Base-by-base conservation (phyloP, 176 grass and related monocot species). In the Aegilops tauschii region DNA sequence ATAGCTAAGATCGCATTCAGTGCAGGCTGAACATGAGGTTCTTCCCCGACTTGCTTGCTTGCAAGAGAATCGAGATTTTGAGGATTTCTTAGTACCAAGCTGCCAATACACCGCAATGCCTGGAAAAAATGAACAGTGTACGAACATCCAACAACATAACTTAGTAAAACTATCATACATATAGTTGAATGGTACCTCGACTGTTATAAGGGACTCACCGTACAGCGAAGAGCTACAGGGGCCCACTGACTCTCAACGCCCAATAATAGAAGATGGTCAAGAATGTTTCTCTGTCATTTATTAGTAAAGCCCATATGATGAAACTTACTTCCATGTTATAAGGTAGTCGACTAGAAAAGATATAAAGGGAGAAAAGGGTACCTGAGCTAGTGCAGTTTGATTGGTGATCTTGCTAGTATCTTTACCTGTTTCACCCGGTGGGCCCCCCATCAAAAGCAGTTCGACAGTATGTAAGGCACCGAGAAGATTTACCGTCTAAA, bases 401-500 rank as follows among this genome's bases (percentile, higher is more conserved):
- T 94, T 99, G 83, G 92, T 85, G 9, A 88, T 87, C 89, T 85
- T 99, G 87, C 85, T 96, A 88, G 86, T 84, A 90, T 96, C 88
- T 89, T 95, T 98, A 87, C 88, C 78, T 88, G 81, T 64, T 78
- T 93, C 95, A 78, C 84, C 21, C 1, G 88, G 69, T 80, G 88
- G 65, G 12, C 80, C 87, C 75, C 87, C 88, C 85, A 88, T 86
- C 90, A 99, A 80, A 96, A 99, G 94, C 89, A 95, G 85, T 82
- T 96, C 92, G 70, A 99, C 89, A 68, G 97, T 99, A 93, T 94
- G 81, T 88, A 99, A 74, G 90, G 90, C 93, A 89, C 91, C 88
- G 14, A 96, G 93, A 69, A 99, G 94, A 88, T 99, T 99, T 82
- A 99, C 94, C 62, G 97, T 99, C 97, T 99, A 92, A 89, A 89